Base-by-base conservation (phyloP, 306 rosid genomes). In the Pterocarpus santalinus region DNA sequence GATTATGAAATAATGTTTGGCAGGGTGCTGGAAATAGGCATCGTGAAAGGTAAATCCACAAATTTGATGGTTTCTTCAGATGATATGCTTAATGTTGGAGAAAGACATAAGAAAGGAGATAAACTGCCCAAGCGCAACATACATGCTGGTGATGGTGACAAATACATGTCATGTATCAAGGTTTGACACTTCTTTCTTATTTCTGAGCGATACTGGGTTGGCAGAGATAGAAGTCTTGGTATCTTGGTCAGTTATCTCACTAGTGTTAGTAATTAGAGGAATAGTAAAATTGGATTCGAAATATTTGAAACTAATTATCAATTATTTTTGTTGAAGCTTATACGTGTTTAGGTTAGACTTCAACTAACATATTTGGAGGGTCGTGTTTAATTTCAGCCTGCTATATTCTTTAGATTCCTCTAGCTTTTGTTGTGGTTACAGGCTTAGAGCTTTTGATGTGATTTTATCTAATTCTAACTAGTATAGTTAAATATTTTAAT, bases 141-240 rank as follows among this genome's bases (percentile, higher is more conserved):
- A 56, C 86, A 74, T 78, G 83, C 86, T 62, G 90, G 80, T 22
- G 96, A 93, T 55, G 90, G 96, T 75, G 88, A 91, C 80, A 89
- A 87, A 78, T 95, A 95, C 77, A 95, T 95, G 98, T 95, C 99
- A 74, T 95, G 89, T 88, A 85, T 93, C 88, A 95, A 93, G 99
- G 98, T 95, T 77, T 55, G 90, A 77, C 86, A 56, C 55, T 80
- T 53, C 79, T 82, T 58, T 17, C 8, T 64, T 61, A 3, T 44
- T 72, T 36, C 28, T 43, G 72, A 61, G 39, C 28, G 7, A 60
- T 80, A 13, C 30, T 55, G 66, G 82, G 17, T 55, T 69, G 67
- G 47, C 35, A 43, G 62, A 64, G 78, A 60, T 65, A 30, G 76
- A 65, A 67, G 58, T 74, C 51, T 3, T 56, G 65, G 80, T 60